Conservation (phyloP, 768 basidiomycete genomes). For the Lentinula sp. region DNA sequence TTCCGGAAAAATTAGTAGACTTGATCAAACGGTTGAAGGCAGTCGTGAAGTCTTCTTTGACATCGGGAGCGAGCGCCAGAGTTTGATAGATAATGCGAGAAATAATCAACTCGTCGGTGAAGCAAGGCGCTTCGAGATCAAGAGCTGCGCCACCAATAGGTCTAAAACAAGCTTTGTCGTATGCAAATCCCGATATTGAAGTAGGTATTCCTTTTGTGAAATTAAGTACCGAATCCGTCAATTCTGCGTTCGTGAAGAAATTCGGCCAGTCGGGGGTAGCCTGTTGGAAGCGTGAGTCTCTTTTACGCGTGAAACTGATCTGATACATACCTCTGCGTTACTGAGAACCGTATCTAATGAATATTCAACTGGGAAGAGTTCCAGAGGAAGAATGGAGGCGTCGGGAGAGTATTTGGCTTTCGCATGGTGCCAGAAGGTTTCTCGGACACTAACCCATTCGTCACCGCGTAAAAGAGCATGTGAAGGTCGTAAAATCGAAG, state of each 20-base stretch:
- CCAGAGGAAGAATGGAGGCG: constrained; percentile 33
- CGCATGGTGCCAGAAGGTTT: constrained; percentile 41
- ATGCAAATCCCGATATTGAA: constrained; percentile 37
- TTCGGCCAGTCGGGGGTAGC: constrained; percentile 18
- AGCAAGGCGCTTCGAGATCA: constrained; percentile 26
- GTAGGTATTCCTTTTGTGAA: constrained; percentile 43
- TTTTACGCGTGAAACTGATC: background rate
- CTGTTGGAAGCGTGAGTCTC: constrained; percentile 15
- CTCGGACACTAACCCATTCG: constrained; percentile 60
- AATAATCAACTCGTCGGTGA: constrained; percentile 28
- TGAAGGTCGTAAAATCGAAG: constrained; percentile 39
- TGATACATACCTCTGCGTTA: background rate
- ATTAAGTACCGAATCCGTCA: constrained; percentile 38
- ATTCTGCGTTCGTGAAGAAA: constrained; percentile 30
- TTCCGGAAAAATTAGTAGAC: constrained; percentile 28
- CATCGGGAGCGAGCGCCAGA: constrained; percentile 42
- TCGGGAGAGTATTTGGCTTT: constrained; percentile 19
- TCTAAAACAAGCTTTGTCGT: constrained; percentile 47
- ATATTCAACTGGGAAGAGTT: constrained; percentile 73
- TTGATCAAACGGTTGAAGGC: constrained; percentile 25
- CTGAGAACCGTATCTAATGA: constrained; percentile 31
- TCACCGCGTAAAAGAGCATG: constrained; percentile 46
- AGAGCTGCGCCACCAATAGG: constrained; percentile 12
- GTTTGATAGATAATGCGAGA: constrained; percentile 39
- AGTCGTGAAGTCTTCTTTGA: constrained; percentile 44